phyloP scores from a whole-genome alignment of 2,329 filamentous ascomycete species.

The Scleromitrula shiraiana region DNA sequence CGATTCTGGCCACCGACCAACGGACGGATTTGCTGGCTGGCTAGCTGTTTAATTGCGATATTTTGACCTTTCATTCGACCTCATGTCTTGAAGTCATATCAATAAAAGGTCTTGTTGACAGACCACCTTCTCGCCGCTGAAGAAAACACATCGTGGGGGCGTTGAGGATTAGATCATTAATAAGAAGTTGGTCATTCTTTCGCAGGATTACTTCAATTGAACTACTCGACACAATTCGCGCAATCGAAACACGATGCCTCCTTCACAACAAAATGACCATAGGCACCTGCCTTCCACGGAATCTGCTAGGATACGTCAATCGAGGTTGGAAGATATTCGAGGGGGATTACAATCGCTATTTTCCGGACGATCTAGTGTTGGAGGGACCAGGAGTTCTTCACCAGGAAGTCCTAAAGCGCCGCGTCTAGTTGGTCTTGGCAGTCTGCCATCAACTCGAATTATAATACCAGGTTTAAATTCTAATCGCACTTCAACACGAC shows the following conservation, averaged over 20 bases:
- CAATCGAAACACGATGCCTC: constrained; percentile 18
- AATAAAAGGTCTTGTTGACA: constrained; percentile 23
- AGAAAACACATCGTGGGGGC: constrained; percentile 14
- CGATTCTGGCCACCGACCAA: constrained; percentile 9
- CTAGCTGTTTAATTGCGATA: background rate
- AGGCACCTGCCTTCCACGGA: constrained; percentile 14
- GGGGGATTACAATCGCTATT: constrained; percentile 23
- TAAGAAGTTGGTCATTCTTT: constrained; percentile 11
- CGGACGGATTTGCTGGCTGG: background rate
- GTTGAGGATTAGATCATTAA: constrained; percentile 16
- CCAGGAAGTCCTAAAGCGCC: constrained; percentile 41
- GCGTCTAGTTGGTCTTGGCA: constrained; percentile 31
- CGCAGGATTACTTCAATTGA: constrained; percentile 3
- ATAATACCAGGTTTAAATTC: constrained; percentile 34
- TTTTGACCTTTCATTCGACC: constrained; percentile 16
- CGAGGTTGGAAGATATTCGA: constrained; percentile 21
- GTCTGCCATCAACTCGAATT: constrained; percentile 35
- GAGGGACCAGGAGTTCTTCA: constrained; percentile 11
- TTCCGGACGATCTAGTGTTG: constrained; percentile 23
- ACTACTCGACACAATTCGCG: constrained; percentile 11
- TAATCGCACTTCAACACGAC: constrained; percentile 31
- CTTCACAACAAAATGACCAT: constrained; percentile 9
- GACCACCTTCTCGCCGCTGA: constrained; percentile 8
- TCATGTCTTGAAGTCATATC: constrained; percentile 20
- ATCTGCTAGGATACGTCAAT: constrained; percentile 12